Conservation (phyloP, 441 rosid species). For the Gossypium schwendimanii region DNA sequence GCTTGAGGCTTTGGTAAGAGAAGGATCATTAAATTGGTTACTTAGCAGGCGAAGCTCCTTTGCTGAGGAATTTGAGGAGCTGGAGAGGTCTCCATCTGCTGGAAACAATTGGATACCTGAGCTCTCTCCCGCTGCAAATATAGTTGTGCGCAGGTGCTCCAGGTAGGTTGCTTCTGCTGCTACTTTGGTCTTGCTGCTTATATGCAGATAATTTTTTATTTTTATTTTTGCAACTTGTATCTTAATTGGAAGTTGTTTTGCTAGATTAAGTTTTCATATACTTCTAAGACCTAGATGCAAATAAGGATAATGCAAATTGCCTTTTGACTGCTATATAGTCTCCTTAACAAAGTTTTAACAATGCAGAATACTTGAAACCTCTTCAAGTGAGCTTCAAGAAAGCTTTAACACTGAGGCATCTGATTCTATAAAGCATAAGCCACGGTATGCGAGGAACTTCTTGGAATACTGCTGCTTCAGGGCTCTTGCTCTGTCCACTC, state of each 20-base stretch:
- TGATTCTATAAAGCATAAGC: conserved; percentile 58
- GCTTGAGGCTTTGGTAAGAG: conserved; percentile 73
- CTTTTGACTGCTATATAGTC: conserved; percentile 7
- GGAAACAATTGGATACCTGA: conserved; percentile 62
- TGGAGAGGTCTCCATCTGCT: conserved; percentile 69
- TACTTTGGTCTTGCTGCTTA: not conserved
- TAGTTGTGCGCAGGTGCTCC: conserved; percentile 77
- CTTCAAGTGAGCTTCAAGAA: conserved; percentile 56
- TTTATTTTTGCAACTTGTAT: not conserved
- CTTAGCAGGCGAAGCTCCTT: conserved; percentile 55
- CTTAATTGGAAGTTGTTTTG: conserved; percentile 2
- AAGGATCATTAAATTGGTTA: conserved; percentile 82
- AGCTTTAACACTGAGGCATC: conserved; percentile 67
- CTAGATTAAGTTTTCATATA: conserved; percentile 1
- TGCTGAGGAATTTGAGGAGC: conserved; percentile 70
- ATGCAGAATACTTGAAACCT: conserved; percentile 65
- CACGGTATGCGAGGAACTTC: conserved; percentile 69
- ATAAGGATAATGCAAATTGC: not conserved
- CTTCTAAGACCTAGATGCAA: not conserved
- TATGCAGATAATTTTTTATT: not conserved
- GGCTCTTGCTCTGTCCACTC: conserved; percentile 65
- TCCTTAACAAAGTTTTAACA: conserved; percentile 15
- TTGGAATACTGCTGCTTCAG: conserved; percentile 87
- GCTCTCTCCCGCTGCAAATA: conserved; percentile 77
- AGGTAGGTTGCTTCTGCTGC: conserved; percentile 44